Evolutionary conservation across 768 basidiomycete genomes (phyloP), one percentile per base, ranked within the genome.

Genomic region (Candolleomyces eurysporus): DNA sequence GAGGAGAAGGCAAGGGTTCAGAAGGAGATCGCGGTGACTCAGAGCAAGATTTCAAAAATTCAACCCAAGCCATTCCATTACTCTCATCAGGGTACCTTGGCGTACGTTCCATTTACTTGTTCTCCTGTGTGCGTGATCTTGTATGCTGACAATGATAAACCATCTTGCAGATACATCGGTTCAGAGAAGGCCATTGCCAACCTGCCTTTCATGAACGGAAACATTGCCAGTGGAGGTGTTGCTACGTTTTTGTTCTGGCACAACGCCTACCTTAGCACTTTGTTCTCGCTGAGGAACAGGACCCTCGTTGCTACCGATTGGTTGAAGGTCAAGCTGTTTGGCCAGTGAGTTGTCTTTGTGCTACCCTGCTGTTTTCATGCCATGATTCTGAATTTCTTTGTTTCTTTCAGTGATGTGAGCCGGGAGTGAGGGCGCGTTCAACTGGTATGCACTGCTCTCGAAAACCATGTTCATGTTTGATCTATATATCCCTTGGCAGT

Each of bases 41-140:
- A 83, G 71, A 90, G 86, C 72, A 85, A 87, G 72, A 73, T 96
- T 43, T 79, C 79, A 62, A 90, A 89, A 72, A 77, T 85, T n/a
- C 94, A 94, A 74, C 69, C 92, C 58, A 80, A 88, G 61, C 93
- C 95, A n/a, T 99, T 98, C 88, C 84, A 89, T 62, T 99, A 98
- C 78, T 95, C 95, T n/a, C 96, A 99, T 73, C 96, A 98, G 76
- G 96, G 96, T 19, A 91, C 91, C 48, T 76, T 96, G 64, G 92
- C 94, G n/a, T 90, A 66, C 64, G 83, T 79, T 36, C 32, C 9
- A 4, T 32, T 32, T 32, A n/a, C n/a, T n/a, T n/a, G n/a, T n/a
- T n/a, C n/a, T n/a, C n/a, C n/a, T n/a, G n/a, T n/a, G n/a, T n/a
- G n/a, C n/a, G n/a, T n/a, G n/a, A n/a, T n/a, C n/a, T n/a, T n/a